Evolutionary conservation across 495 filamentous ascomycete genomes (phyloP), one percentile per base, ranked within the genome.

Genomic region (Penicillium daleae): DNA sequence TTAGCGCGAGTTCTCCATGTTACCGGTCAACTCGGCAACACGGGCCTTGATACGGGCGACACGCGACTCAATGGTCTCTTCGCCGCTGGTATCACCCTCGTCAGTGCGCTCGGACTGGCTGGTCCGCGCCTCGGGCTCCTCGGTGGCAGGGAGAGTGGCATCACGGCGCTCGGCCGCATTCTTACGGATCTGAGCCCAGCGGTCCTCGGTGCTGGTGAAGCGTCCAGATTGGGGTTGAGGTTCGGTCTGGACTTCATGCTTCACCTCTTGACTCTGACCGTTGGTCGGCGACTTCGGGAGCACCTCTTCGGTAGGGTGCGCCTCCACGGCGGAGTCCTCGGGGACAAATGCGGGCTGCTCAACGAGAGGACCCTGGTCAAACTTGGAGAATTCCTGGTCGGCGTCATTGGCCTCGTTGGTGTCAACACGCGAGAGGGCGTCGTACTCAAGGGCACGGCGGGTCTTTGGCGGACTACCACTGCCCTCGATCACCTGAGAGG

Each of bases 1-100:
- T 66, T 69, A 71, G n/a, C 60, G 67, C 13, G 66, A 66, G 24
- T 68, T 67, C 58, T 95, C 90, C 83, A 91, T 88, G 75, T 89
- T 90, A 61, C 90, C 90, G 13, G 96, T 99, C 68, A 99, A 76
- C 76, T 97, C 92, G 49, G 95, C 95, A 50, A 99, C 96, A 37
- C 95, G 86, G 58, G 96, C 96, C 78, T 97, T 97, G 84, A 99
- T 99, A 58, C 96, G 90, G 37, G 95, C 95, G 61, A 97, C 95
- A 58, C 95, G 90, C 40, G 92, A 91, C 74, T 99, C 95, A 66
- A 99, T 97, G 29, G 92, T 97, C 82, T 99, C 95, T 84, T 99
- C 96, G 21, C 90, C 93, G 71, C 91, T 97, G 21, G 91, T 95
- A 62, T 96, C 90, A 22, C 86, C 92, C 69, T 96, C 92, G 60